phyloP scores from a whole-genome alignment of 2,329 filamentous ascomycete genomes.

The Zelopaecilomyces penicillatus region DNA sequence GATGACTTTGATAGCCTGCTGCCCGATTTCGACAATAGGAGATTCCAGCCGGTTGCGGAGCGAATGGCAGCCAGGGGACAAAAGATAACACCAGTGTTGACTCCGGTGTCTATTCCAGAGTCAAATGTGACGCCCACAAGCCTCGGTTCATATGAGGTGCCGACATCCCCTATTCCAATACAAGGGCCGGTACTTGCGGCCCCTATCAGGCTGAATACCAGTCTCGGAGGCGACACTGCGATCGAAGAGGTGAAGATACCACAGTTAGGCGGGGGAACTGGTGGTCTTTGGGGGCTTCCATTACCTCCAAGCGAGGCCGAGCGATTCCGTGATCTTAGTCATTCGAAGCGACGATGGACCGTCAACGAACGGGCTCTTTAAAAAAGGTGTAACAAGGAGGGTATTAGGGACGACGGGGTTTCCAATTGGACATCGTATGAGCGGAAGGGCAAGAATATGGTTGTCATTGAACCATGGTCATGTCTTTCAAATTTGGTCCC shows the following conservation, averaged over 20 bases:
- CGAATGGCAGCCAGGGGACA: neutral
- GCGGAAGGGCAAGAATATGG: no score
- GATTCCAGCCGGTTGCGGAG: slow-evolving; percentile 14
- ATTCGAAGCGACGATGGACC: slow-evolving; percentile 47
- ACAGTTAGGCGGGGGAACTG: slow-evolving; percentile 29
- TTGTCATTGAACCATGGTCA: no score
- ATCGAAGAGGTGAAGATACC: slow-evolving; percentile 24
- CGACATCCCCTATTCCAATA: slow-evolving; percentile 8
- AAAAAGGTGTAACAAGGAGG: neutral
- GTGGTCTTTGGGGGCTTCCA: slow-evolving; percentile 38
- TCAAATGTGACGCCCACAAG: neutral
- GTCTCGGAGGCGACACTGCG: slow-evolving; percentile 21
- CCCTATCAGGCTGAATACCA: slow-evolving; percentile 28
- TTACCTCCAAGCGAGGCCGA: slow-evolving; percentile 38
- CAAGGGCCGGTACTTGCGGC: slow-evolving; percentile 23
- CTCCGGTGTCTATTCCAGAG: neutral
- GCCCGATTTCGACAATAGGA: slow-evolving; percentile 41
- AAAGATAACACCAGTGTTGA: neutral
- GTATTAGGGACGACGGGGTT: no score
- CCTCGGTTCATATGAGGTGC: neutral
- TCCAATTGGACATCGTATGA: no score
- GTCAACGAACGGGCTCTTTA: slow-evolving; percentile 37
- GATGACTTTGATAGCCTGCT: slow-evolving; percentile 44
- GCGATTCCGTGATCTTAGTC: slow-evolving; percentile 34
- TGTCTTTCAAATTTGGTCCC: no score